phyloP scores from a whole-genome alignment of 495 filamentous ascomycete genomes.

The Neurospora tetraspora region DNA sequence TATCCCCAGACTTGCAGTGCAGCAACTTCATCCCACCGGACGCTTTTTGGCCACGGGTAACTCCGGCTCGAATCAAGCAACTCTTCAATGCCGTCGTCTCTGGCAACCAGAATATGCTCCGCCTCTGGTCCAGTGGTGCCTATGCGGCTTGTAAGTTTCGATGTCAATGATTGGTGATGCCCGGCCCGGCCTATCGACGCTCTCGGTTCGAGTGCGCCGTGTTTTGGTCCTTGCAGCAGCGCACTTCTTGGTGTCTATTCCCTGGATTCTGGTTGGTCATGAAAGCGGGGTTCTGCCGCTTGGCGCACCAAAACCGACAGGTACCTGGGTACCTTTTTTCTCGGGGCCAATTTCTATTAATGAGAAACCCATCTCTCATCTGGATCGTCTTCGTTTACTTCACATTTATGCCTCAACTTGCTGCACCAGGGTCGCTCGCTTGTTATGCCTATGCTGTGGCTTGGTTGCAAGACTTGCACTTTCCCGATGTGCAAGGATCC shows the following conservation, averaged over 20 bases:
- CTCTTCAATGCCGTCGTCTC: constrained; percentile 47
- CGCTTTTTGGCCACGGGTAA: constrained; percentile 57
- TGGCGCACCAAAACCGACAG: no score
- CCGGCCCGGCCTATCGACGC: no score
- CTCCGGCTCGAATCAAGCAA: constrained; percentile 39
- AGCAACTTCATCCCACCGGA: constrained; percentile 60
- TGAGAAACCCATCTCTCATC: not conserved
- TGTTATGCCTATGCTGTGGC: not conserved
- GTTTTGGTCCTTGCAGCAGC: no score
- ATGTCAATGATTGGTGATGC: no score
- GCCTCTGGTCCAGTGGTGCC: constrained; percentile 55
- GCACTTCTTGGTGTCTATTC: no score
- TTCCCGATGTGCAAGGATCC: no score
- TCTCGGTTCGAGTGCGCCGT: no score
- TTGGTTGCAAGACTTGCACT: no score
- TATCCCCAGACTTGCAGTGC: constrained; percentile 6
- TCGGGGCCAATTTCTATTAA: no score
- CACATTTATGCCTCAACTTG: not conserved
- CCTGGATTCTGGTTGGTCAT: no score
- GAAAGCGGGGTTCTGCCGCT: no score
- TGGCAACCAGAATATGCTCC: constrained; percentile 61
- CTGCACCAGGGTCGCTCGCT: not conserved
- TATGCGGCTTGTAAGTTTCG: constrained; percentile 10
- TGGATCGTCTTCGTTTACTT: not conserved
- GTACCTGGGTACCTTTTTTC: no score